Percentiles rank a stretch among this genome's conserved stretches.
Evolutionary conservation across 495 filamentous ascomycete species (phyloP).

Genomic region (Paragyromitra xinjiangensis): DNA sequence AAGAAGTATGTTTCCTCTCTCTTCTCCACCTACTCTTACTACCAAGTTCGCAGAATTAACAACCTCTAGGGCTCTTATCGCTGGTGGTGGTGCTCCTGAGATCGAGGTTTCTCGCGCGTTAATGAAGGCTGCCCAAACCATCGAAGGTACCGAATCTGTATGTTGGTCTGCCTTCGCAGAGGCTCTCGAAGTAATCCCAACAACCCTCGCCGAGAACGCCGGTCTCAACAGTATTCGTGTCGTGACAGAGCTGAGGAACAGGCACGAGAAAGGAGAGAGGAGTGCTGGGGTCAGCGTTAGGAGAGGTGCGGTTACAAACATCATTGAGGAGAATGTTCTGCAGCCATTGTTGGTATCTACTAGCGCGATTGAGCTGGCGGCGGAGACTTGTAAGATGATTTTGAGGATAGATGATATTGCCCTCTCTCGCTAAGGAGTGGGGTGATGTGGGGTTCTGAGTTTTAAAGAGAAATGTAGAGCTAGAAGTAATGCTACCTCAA

Average conservation of each 20-base stretch:
- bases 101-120: constrained; percentile 89
- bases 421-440: constrained; percentile 55
- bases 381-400: constrained; percentile 99
- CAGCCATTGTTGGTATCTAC: constrained; percentile 96
- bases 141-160: constrained; percentile 91
- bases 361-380: constrained; percentile 93
- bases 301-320: constrained; percentile 91
- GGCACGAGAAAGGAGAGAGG: constrained; percentile 92
- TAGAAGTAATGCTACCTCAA: constrained; percentile 54
- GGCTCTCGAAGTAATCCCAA: constrained; percentile 96
- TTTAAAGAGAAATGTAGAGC: constrained; percentile 40
- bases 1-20: constrained; percentile 68
- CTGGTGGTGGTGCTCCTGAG: constrained; percentile 94
- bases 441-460: constrained; percentile 11
- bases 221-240: constrained; percentile 98
- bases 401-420: constrained; percentile 96
- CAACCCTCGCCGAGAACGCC: constrained; percentile 95
- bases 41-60: constrained; percentile 1
- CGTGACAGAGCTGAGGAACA: constrained; percentile 93
- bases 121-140: constrained; percentile 77
- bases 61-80: constrained; percentile 74
- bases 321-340: constrained; percentile 95
- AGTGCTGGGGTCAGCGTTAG: constrained; percentile 97
- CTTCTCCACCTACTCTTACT: background rate
- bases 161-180: constrained; percentile 99